A percentile compares a stretch with the other conserved stretches of the same genome.
These are phyloP conservation scores for Globisporangium barbulae DNA, from an alignment of 352 stramenopile species.

Conservation along the genomic window DNA sequence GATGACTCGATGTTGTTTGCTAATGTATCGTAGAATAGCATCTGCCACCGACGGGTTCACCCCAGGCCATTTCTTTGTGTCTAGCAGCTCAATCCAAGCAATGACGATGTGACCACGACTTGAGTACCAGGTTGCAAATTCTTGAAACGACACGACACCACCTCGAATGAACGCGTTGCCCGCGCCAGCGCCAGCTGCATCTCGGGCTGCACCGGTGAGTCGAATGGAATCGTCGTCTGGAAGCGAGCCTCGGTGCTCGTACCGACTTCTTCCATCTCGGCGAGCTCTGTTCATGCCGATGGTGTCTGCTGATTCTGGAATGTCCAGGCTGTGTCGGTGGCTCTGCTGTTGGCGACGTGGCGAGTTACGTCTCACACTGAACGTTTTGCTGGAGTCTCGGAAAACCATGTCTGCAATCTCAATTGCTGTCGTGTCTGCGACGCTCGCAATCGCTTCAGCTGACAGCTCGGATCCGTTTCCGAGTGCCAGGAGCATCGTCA, in stretches of 20 bases:
- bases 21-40: conserved; percentile 76
- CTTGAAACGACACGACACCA: conserved; percentile 78
- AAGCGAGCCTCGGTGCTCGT: conserved; percentile 72
- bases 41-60: conserved; percentile 58
- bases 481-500: conserved; percentile 93
- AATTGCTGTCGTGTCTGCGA: conserved; percentile 78
- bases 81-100: conserved; percentile 83
- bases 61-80: conserved; percentile 80
- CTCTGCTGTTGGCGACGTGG: conserved; percentile 27
- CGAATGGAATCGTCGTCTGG: conserved; percentile 53
- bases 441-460: conserved; percentile 74
- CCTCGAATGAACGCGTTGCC: conserved; percentile 67
- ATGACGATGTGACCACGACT: conserved; percentile 79
- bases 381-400: conserved; percentile 78
- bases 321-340: conserved; percentile 61
- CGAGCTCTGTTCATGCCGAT: conserved; percentile 24
- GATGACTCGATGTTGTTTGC: conserved; percentile 61
- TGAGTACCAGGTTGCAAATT: conserved; percentile 87
- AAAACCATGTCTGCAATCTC: conserved; percentile 84
- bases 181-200: conserved; percentile 51
- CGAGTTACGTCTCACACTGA: conserved; percentile 41
- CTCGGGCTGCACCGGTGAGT: conserved; percentile 50
- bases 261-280: conserved; percentile 35
- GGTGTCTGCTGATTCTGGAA: conserved; percentile 37
- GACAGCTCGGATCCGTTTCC: conserved; percentile 87